Conservation (phyloP, 345 rosid genomes). For the Eucalyptus marginata region DNA sequence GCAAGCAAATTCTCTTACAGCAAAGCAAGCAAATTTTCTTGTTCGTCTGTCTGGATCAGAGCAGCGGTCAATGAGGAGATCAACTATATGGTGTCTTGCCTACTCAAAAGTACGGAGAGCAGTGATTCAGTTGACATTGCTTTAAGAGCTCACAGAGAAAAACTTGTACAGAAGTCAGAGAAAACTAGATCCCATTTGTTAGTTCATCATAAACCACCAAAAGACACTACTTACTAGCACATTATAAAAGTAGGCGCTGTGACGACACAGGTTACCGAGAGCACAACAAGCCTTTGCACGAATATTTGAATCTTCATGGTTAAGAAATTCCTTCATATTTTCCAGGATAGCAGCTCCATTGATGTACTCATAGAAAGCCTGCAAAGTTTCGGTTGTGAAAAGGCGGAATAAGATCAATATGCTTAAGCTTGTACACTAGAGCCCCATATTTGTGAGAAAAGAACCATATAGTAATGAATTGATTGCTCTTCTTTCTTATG, state of each 20-base stretch:
- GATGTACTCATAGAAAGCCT: constrained; percentile 87
- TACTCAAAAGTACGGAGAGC: background rate
- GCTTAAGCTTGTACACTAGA: background rate
- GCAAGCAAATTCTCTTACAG: constrained; percentile 32
- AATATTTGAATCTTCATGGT: constrained; percentile 68
- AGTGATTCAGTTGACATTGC: background rate
- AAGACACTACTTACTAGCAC: constrained; percentile 43
- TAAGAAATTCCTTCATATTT: constrained; percentile 51
- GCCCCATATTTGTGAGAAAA: background rate
- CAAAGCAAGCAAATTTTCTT: constrained; percentile 94
- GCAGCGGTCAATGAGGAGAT: constrained; percentile 82
- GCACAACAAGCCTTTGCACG: constrained; percentile 98
- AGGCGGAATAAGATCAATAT: background rate
- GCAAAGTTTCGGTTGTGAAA: background rate
- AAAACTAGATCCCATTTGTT: background rate
- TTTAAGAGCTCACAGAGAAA: background rate
- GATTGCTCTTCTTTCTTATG: background rate
- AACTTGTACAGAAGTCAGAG: background rate
- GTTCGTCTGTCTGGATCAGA: constrained; percentile 91
- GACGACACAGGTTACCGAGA: constrained; percentile 93
- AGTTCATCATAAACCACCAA: background rate
- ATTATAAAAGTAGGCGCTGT: constrained; percentile 72
- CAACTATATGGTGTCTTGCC: constrained; percentile 62
- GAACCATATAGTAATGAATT: background rate
- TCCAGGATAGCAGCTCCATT: constrained; percentile 66